A percentile compares a stretch with the other conserved stretches of the same genome.
These are phyloP conservation scores for Noccaea bulbosa DNA, from an alignment of 345 rosid species.

Conservation along the genomic window DNA sequence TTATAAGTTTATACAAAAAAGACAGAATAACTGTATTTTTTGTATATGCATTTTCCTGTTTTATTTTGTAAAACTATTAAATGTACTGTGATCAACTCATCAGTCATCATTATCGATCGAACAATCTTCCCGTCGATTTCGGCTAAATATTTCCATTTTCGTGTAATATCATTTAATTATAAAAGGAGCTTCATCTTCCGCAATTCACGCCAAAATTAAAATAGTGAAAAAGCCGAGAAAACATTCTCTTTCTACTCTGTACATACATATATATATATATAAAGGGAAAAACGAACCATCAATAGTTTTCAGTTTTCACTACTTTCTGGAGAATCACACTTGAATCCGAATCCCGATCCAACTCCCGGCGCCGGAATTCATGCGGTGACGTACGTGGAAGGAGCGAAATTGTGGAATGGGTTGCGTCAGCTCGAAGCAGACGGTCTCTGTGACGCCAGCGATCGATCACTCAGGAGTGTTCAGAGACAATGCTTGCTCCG, in stretches of 20 bases:
- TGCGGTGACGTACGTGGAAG: slow-evolving; percentile 7
- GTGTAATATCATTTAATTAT: background rate
- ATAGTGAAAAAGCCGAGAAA: slow-evolving; percentile 15
- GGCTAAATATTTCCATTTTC: slow-evolving; percentile 23
- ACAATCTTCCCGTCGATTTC: slow-evolving; percentile 43
- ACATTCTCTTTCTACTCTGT: slow-evolving; percentile 31
- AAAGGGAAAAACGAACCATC: background rate
- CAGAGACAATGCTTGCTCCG: slow-evolving; percentile 47
- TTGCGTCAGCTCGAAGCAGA: slow-evolving; percentile 95
- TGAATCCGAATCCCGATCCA: background rate
- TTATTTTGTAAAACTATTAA: too few relatives aligned
- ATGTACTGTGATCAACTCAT: background rate
- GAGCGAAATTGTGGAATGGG: slow-evolving; percentile 57
- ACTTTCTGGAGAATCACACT: slow-evolving; percentile 1
- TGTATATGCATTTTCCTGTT: too few relatives aligned
- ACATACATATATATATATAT: background rate
- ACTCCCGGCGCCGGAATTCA: slow-evolving; percentile 12
- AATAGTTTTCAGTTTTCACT: slow-evolving; percentile 19
- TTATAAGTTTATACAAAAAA: too few relatives aligned
- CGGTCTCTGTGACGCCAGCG: slow-evolving; percentile 90
- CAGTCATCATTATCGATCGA: slow-evolving; percentile 11
- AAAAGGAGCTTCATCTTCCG: slow-evolving; percentile 45
- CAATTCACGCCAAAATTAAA: slow-evolving; percentile 35
- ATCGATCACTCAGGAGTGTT: slow-evolving; percentile 71
- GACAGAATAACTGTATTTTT: too few relatives aligned